Conservation (phyloP, 2,329 filamentous ascomycete species). For the Pyrenophora tritici-repentis region DNA sequence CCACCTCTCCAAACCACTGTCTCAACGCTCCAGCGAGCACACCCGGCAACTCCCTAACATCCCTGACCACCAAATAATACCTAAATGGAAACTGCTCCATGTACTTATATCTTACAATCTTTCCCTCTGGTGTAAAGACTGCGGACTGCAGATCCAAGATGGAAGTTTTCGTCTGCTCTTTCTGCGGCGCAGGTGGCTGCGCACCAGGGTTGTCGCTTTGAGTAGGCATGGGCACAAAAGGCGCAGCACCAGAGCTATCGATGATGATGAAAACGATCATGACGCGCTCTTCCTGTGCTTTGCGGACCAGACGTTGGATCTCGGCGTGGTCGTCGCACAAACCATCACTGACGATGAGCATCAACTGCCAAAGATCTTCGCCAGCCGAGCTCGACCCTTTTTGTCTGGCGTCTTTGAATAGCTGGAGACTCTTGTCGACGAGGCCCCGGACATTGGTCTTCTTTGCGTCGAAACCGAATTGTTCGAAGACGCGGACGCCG, state of each 20-base stretch:
- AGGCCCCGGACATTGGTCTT: slow-evolving; percentile 84
- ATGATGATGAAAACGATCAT: slow-evolving; percentile 99
- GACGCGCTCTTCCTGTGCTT: slow-evolving; percentile 89
- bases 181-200: slow-evolving; percentile 15
- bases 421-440: slow-evolving; percentile 74
- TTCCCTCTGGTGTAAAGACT: slow-evolving; percentile 72
- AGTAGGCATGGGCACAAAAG: slow-evolving; percentile 7
- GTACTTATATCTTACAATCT: slow-evolving; percentile 83
- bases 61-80: slow-evolving; percentile 93
- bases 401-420: slow-evolving; percentile 77
- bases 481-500: slow-evolving; percentile 80
- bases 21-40: slow-evolving; percentile 86
- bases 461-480: slow-evolving; percentile 83
- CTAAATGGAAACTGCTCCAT: slow-evolving; percentile 95
- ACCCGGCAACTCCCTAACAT: slow-evolving; percentile 86
- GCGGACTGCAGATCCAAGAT: slow-evolving; percentile 90
- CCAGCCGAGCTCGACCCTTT: slow-evolving; percentile 56
- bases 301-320: slow-evolving; percentile 79
- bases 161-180: slow-evolving; percentile 62
- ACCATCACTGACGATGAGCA: slow-evolving; percentile 91
- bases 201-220: slow-evolving; percentile 9
- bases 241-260: slow-evolving; percentile 59
- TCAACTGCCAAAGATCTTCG: slow-evolving; percentile 89
- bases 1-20: slow-evolving; percentile 89
- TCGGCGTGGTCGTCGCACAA: slow-evolving; percentile 87